Base-by-base conservation (phyloP, 176 grass and related monocot genomes). In the Bromus sterilis region DNA sequence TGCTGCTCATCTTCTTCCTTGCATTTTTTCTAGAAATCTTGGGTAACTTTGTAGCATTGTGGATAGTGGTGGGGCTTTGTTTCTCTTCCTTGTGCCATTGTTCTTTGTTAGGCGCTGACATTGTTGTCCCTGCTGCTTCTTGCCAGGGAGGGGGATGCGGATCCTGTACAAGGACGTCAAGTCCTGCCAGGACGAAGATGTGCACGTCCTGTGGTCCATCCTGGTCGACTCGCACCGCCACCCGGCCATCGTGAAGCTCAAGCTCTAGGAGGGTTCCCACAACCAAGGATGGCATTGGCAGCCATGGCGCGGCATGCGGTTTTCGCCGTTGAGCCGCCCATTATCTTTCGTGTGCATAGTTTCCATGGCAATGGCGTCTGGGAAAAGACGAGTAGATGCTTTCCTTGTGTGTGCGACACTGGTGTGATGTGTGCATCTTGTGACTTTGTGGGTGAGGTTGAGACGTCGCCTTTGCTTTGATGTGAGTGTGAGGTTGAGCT, bases 81-180 rank as follows among this genome's bases (percentile, higher is more conserved):
- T 26, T 11, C 21, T 49, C 30, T 20, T 39, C 51, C 56, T 64
- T 85, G 23, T 70, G 48, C 46, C 39, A 14, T 82, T 74, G 56
- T 25, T 82, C 13, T 9, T 74, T 74, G 56, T 46, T 82, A 20
- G 21, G 80, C 36, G 4, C 67, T 25, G 53, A 83, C 56, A 36
- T 91, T 75, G 59, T 14, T 80, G 24, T 9, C 32, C 13, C 53
- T 56, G 41, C 5, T 80, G 74, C 6, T 78, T 53, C 32, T 74
- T 77, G 24, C 24, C 66, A 93, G 90, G 88, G 51, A 90, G 85
- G 80, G 93, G 93, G 30, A 95, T 93, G 89, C 86, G 81, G 56
- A 86, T 95, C 79, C 83, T 95, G 15, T 95, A 95, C 57, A 87
- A 86, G 85, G 90, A 93, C 23, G 93, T 93, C 48, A 87, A 95